phyloP scores from a whole-genome alignment of 345 rosid species.

The Euclidium syriacum region DNA sequence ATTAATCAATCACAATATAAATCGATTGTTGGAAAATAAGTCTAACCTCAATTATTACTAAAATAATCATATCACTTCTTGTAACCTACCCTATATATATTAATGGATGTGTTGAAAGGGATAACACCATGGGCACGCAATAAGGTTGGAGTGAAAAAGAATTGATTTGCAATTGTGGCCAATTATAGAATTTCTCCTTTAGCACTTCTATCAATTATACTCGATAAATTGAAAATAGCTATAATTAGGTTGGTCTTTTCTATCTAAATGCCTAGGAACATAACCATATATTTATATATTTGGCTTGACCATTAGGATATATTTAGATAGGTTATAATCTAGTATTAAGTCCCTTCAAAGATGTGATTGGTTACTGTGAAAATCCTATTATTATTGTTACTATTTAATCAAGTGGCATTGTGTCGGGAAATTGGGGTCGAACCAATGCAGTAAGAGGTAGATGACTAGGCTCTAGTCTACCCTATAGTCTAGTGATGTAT shows the following conservation, averaged over 20 bases:
- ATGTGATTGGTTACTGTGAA: background rate
- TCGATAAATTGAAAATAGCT: background rate
- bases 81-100: too few relatives aligned
- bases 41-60: too few relatives aligned
- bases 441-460: background rate
- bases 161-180: background rate
- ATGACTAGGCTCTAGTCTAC: slow-evolving; percentile 7
- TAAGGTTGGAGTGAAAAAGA: too few relatives aligned
- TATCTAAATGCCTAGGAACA: background rate
- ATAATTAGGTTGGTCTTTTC: background rate
- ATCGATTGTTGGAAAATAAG: slow-evolving; percentile 16
- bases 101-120: too few relatives aligned
- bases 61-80: too few relatives aligned
- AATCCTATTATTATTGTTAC: background rate
- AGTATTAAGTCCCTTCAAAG: background rate
- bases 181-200: background rate
- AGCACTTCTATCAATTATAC: background rate
- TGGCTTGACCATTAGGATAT: background rate
- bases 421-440: slow-evolving; percentile 21
- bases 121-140: too few relatives aligned
- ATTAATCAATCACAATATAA: too few relatives aligned
- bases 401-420: slow-evolving; percentile 10
- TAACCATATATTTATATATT: background rate
- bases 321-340: background rate
- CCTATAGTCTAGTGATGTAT: background rate